Percentiles rank a stretch among this genome's conserved stretches.
Evolutionary conservation across 441 rosid genomes (phyloP).

Genomic region (Jatropha podagrica): DNA sequence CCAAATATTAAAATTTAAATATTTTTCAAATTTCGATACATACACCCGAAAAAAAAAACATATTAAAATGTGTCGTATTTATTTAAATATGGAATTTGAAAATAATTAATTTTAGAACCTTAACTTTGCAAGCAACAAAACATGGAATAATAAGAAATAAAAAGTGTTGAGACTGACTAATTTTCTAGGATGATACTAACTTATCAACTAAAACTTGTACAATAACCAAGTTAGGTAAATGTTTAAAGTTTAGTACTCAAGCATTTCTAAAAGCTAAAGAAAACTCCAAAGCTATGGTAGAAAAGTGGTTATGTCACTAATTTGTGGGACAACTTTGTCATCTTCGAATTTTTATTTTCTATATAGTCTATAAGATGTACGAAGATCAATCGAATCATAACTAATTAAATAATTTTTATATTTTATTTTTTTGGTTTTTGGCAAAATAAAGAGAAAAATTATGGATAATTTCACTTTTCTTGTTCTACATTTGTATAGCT

Average conservation of each 20-base stretch:
- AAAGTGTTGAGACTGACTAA: background rate
- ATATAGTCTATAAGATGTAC: too few species aligned
- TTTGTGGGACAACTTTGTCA: background rate
- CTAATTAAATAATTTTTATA: too few species aligned
- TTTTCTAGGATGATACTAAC: conserved; percentile 14
- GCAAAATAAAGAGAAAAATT: too few species aligned
- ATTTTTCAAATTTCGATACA: too few species aligned
- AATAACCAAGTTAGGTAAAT: conserved; percentile 9
- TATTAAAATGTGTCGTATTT: too few species aligned
- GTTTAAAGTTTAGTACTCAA: conserved; percentile 16
- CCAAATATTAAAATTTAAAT: too few species aligned
- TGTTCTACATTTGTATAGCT: background rate
- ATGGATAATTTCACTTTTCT: too few species aligned
- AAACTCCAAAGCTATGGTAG: conserved; percentile 24
- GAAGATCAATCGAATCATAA: too few species aligned
- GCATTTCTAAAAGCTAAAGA: conserved; percentile 20
- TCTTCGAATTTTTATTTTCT: background rate
- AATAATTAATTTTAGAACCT: background rate
- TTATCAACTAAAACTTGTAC: conserved; percentile 14
- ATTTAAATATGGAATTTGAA: too few species aligned
- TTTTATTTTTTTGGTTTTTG: too few species aligned
- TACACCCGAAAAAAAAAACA: too few species aligned
- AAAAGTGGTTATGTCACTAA: background rate
- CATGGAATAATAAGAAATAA: too few species aligned
- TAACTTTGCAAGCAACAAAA: conserved; percentile 3